A percentile compares a stretch with the other conserved stretches of the same genome.
Conservation (phyloP, 2,329 filamentous ascomycete genomes). For the Cryphonectria japonica region DNA sequence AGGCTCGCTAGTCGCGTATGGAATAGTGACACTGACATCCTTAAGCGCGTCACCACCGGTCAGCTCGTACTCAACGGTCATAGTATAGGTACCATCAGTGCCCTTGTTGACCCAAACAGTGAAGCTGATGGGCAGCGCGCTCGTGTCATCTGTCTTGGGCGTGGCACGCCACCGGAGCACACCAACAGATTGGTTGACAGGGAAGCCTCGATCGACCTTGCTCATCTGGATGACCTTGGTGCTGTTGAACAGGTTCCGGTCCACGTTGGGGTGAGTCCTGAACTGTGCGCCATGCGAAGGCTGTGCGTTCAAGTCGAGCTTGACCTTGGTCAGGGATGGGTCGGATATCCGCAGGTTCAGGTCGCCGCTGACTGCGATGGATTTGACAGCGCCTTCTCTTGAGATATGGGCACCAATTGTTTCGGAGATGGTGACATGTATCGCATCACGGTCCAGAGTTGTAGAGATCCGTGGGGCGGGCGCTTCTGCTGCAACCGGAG, state of each 20-base stretch:
- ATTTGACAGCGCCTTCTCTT: slow-evolving; percentile 83
- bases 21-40: slow-evolving; percentile 86
- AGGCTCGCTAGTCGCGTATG: slow-evolving; percentile 83
- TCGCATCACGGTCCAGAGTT: slow-evolving; percentile 77
- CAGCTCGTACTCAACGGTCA: slow-evolving; percentile 95
- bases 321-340: slow-evolving; percentile 86
- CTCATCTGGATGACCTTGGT: slow-evolving; percentile 87
- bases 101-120: slow-evolving; percentile 97
- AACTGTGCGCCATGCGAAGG: slow-evolving; percentile 86
- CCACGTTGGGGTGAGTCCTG: slow-evolving; percentile 94
- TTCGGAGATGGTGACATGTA: slow-evolving; percentile 88
- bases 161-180: slow-evolving; percentile 91
- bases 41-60: slow-evolving; percentile 77
- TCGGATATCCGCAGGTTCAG: slow-evolving; percentile 90
- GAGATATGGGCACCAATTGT: slow-evolving; percentile 88
- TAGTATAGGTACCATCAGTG: slow-evolving; percentile 76
- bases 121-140: slow-evolving; percentile 88
- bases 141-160: slow-evolving; percentile 78
- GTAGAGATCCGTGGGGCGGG: slow-evolving; percentile 63
- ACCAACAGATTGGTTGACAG: slow-evolving; percentile 89
- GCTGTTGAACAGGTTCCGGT: slow-evolving; percentile 83
- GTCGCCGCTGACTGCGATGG: slow-evolving; percentile 88
- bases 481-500: slow-evolving; percentile 56
- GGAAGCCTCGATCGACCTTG: slow-evolving; percentile 86
- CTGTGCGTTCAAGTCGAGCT: slow-evolving; percentile 76